Evolutionary conservation across 2,329 filamentous ascomycete species (phyloP), one percentile per base, ranked within the genome.

Genomic region (Penicillium brevicompactum): DNA sequence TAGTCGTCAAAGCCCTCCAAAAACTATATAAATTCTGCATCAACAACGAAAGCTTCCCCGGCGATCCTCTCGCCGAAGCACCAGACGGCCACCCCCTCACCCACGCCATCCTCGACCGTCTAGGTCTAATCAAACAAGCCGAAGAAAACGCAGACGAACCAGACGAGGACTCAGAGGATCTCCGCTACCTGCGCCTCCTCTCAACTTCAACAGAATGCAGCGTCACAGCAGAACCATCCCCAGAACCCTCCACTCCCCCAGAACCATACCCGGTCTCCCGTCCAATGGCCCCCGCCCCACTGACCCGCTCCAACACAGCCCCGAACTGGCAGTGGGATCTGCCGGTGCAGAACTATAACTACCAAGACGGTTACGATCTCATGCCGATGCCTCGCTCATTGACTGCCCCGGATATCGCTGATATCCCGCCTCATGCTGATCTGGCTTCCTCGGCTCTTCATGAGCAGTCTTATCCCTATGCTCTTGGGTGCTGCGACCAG

Each of bases 61-160:
- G 74, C 24, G 75, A 76, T 31, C 71, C 74, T 13, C 72, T 77
- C 14, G 66, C 62, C 37, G 73, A 75, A 55, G 64, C 68, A 5
- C 65, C 71, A 32, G 74, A 77, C 46, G 75, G 74, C 13, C 68
- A 74, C 56, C 75, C 74, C 18, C 58, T 76, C 27, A 77, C 75
- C 2, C 75, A 77, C 59, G 72, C 74, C 11, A 77, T 77, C 31
- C 63, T 77, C 49, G 74, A 76, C 60, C 69, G 74, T 5, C 58
- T 77, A 32, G 75, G 74, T 4, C 61, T 77, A 44, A 77, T 77
- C 53, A 76, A 76, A 52, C 73, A 76, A 57, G 74, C 74, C 7
- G 74, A 77, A 60, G 73, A 75, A 45, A 70, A 64, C 16, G 61
- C 69, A 2, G 71, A 76, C 34, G 69, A 73, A 18, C 64, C 67